phyloP scores from a whole-genome alignment of 2,329 filamentous ascomycete species.

The Calonectria montana region DNA sequence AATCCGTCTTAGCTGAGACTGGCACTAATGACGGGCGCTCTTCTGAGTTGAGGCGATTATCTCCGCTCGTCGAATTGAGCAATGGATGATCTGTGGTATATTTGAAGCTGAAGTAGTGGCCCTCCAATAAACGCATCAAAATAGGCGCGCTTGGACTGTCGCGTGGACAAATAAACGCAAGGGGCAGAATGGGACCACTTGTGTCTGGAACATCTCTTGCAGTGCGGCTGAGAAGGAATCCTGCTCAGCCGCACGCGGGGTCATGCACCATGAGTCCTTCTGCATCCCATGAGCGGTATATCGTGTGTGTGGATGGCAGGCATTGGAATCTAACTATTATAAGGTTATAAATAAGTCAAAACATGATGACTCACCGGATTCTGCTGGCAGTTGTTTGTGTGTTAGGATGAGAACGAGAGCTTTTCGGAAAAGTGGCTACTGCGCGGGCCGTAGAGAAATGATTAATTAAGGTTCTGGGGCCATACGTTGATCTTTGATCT shows the following conservation, averaged over 20 bases:
- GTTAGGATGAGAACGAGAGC: too few species aligned
- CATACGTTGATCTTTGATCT: neutral
- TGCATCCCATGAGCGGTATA: neutral
- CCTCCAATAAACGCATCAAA: neutral
- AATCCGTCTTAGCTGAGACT: neutral
- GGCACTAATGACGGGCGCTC: neutral
- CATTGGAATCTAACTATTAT: neutral
- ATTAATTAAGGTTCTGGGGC: too few species aligned
- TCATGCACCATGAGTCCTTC: neutral
- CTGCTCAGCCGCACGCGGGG: neutral
- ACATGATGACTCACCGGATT: neutral
- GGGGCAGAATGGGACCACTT: neutral
- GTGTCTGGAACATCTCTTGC: too few species aligned
- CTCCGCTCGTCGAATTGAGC: neutral
- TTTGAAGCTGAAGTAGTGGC: neutral
- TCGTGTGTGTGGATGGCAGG: neutral
- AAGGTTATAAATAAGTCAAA: neutral
- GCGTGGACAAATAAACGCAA: neutral
- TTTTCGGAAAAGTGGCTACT: too few species aligned
- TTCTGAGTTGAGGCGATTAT: neutral
- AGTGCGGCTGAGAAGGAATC: neutral
- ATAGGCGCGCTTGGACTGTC: neutral
- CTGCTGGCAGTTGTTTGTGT: too few species aligned
- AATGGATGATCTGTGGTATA: neutral
- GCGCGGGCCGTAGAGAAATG: too few species aligned